Base-by-base conservation (phyloP, 805 yeast species). In the Wickerhamomyces ciferrii region DNA sequence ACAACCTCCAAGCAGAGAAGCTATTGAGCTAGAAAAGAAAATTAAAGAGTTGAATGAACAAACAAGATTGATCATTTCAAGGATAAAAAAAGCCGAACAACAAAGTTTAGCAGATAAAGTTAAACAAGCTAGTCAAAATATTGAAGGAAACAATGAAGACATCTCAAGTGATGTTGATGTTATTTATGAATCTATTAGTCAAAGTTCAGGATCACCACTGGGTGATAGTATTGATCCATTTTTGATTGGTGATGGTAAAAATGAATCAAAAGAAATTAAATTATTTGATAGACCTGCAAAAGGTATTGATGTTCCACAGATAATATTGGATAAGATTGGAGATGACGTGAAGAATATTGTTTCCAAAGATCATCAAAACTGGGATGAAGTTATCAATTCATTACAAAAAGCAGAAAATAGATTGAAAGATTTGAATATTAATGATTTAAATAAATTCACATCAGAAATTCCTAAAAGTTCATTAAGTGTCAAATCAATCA, bases 311-410 rank as follows among this genome's bases (percentile, higher is more conserved):
- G 37, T 76, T 2, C 77, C 79, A 0, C 54, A 52, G 1, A 27
- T 63, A 0, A 60, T 76, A 8, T 48, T 61, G 14, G 65, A 63
- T 3, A 63, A 63, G 41, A 54, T 77, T 5, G 80, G 78, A 0
- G 65, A 71, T 21, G 62, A 76, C 0, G 61, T 71, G 1, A 66
- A 60, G 41, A 65, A 62, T 53, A 59, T 76, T 36, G 69, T 71
- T 1, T 64, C 70, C 9, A 66, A 66, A 48, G 63, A 67, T 5
- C 51, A 62, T 43, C 76, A 72, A 48, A 68, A 75, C 51, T 77
- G 82, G 82, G 50, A 54, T 4, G 47, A 27, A 13, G 14, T 27
- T 27, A 27, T 27, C 2, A 50, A 69, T 15, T 4, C 17, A 32
- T n/a, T 32, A 10, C 17, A 32, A 32, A 32, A 15, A 14, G 5